A percentile compares a stretch with the other conserved stretches of the same genome.
phyloP scores from a whole-genome alignment of 305 asterid species.

The Striga hermonthica region DNA sequence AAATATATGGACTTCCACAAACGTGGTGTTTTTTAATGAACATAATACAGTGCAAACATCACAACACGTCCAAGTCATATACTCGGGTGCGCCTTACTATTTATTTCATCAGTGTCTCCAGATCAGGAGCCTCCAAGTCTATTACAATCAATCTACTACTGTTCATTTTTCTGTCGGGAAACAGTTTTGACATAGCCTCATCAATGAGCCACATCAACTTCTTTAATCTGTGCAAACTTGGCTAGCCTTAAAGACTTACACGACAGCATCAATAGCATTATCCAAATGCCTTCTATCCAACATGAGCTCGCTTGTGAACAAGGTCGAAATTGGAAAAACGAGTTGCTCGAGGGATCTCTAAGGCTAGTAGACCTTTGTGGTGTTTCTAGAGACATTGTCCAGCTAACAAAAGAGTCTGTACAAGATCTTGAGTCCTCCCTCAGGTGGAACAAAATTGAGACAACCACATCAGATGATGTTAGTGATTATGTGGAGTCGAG shows the following conservation, averaged over 20 bases:
- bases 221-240: conserved; percentile 27
- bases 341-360: conserved; percentile 38
- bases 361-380: conserved; percentile 33
- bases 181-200: background rate
- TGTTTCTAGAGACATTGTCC: conserved; percentile 30
- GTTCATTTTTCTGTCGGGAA: background rate
- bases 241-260: conserved; percentile 31
- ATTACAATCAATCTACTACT: too few species aligned
- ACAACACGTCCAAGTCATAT: background rate
- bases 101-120: background rate
- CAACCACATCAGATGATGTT: background rate
- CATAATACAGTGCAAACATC: background rate
- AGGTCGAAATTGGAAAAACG: conserved; percentile 20
- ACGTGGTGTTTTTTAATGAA: background rate
- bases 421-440: conserved; percentile 38
- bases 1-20: background rate
- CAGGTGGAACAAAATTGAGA: conserved; percentile 19
- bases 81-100: background rate
- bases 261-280: conserved; percentile 27
- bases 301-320: conserved; percentile 10
- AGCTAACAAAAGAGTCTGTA: conserved; percentile 32
- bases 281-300: conserved; percentile 32
- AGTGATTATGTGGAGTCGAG: background rate
- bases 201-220: conserved; percentile 15
- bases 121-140: background rate